Evolutionary conservation across 208 protist genomes (phyloP).

Genomic region (Wallacemonas sp.): DNA sequence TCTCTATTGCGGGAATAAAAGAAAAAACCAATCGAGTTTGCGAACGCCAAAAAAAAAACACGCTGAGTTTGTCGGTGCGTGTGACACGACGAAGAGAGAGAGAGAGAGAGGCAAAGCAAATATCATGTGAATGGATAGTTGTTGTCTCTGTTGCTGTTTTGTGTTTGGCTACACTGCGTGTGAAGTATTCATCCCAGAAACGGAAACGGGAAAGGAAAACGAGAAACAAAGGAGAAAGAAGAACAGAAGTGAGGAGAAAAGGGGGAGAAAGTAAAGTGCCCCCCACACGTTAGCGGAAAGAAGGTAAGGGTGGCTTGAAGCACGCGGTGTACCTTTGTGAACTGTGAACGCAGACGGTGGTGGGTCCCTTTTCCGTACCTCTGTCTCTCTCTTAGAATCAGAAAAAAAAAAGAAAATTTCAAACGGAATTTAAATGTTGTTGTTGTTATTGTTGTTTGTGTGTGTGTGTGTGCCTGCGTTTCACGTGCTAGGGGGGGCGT

Average conservation of each 20-base stretch:
- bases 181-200: too few species aligned
- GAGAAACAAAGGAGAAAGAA: neutral
- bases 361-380: too few species aligned
- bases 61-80: too few species aligned
- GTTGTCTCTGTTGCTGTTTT: too few species aligned
- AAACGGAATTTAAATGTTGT: too few species aligned
- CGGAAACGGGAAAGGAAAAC: neutral
- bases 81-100: constrained; percentile 2
- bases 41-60: too few species aligned
- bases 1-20: neutral
- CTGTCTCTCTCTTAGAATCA: neutral
- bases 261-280: neutral
- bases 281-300: neutral
- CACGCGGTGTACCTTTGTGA: neutral
- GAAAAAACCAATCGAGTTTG: neutral
- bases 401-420: constrained; percentile 12
- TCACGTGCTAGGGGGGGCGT: neutral
- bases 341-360: constrained; percentile 2
- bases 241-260: neutral
- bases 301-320: neutral
- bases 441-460: too few species aligned
- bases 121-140: too few species aligned
- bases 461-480: too few species aligned
- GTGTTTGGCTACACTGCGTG: too few species aligned
- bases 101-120: neutral